phyloP scores from a whole-genome alignment of 805 yeast genomes.

The Blastobotrys parvus region DNA sequence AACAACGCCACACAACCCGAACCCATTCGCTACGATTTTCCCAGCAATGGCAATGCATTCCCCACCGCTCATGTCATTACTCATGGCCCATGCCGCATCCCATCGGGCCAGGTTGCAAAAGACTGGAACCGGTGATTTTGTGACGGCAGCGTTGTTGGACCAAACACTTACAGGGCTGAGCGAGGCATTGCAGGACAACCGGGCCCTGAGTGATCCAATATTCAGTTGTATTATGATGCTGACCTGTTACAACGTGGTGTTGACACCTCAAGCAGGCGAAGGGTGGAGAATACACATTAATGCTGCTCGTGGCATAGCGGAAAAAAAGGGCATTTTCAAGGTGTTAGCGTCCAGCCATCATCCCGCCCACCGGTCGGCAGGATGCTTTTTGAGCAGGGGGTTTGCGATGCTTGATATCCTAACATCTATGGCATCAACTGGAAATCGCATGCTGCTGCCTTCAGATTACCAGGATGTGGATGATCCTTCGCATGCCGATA shows the following conservation, averaged over 20 bases:
- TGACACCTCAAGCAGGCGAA: conserved; percentile 25
- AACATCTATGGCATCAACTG: conserved; percentile 13
- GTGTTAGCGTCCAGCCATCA: too few species aligned
- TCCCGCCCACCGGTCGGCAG: too few species aligned
- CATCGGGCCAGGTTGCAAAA: conserved; percentile 25
- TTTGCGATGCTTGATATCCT: conserved; percentile 57
- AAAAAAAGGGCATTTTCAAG: conserved; percentile 41
- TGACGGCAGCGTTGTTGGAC: conserved; percentile 45
- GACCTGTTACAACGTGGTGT: conserved; percentile 46
- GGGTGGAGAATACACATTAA: conserved; percentile 54
- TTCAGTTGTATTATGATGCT: conserved; percentile 52
- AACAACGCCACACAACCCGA: conserved; percentile 41
- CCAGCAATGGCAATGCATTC: conserved; percentile 64
- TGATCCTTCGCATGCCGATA: too few species aligned
- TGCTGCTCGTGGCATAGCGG: conserved; percentile 56
- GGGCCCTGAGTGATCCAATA: conserved; percentile 54
- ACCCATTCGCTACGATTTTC: conserved; percentile 56
- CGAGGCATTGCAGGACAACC: conserved; percentile 39
- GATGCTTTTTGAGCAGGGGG: conserved; percentile 53
- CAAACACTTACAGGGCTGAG: conserved; percentile 52
- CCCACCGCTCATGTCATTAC: conserved; percentile 42
- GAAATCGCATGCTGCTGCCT: neutral
- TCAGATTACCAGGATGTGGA: too few species aligned
- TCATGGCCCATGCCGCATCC: conserved; percentile 43
- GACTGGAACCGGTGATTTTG: conserved; percentile 21